Base-by-base conservation (phyloP, 768 basidiomycete species). In the Pisolithus albus region DNA sequence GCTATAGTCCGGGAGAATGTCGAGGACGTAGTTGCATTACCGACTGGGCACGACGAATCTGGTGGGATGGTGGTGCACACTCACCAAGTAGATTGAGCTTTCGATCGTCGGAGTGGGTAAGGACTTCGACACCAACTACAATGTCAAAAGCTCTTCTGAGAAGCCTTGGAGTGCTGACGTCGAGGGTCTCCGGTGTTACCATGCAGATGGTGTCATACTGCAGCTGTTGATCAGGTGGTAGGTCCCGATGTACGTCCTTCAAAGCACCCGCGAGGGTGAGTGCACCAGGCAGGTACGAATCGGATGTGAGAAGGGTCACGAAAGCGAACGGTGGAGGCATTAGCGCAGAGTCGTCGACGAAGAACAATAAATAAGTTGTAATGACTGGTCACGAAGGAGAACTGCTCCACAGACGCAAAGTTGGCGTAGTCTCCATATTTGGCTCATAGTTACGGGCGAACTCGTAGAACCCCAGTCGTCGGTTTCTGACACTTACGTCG, bases 181-280 rank as follows among this genome's bases (percentile, higher is more conserved):
- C 84, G 65, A 98, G 84, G 0, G 89, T 86, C 64, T 96, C 92
- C 48, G 96, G 96, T 24, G 95, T 95, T 54, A 95, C 91, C 40
- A 99, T 72, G 70, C 92, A 96, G 54, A 93, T 84, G 13, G 87
- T 88, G 46, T 84, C 76, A 52, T 84, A 78, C 26, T 78, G 67
- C 42, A 73, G 64, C 21, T 81, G 69, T 7, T 83, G 80, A 40
- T 70, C 68, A 16, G 80, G 75, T 7, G 53, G 47, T 15, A 59
- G 52, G 47, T 37, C 11, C 23, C 46, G 53, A 62, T 94, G 92
- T 39, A 91, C 64, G 54, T 93, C 88, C 50, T 79, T 80, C 58
- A 99, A 78, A 15, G 95, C 88, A 49, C 87, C 88, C 30, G 82
- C 88, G 61, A 92, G 76, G 53, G 87, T 80, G 59, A 98, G 84